A percentile compares a stretch with the other conserved stretches of the same genome.
Evolutionary conservation across 352 stramenopile genomes (phyloP).

Genomic region (Phytophthora quininea): DNA sequence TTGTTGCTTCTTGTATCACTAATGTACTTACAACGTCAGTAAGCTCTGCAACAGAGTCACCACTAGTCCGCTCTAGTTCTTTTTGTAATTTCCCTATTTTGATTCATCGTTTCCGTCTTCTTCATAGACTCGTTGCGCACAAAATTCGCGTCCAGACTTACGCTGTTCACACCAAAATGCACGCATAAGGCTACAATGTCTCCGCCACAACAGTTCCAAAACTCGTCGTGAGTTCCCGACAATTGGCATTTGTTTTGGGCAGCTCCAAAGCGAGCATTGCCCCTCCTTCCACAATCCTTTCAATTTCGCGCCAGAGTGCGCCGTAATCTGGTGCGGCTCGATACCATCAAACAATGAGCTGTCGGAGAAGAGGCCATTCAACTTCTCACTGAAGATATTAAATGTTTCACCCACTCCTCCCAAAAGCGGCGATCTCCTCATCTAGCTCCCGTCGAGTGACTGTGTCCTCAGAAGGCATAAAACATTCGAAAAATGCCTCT

Average conservation of each 20-base stretch:
- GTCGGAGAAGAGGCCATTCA: background rate
- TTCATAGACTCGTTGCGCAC: background rate
- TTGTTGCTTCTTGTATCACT: no score
- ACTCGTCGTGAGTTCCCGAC: background rate
- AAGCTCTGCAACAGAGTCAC: no score
- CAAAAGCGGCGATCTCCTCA: background rate
- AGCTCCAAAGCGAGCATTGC: background rate
- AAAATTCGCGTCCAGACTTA: background rate
- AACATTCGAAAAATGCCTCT: constrained; percentile 2
- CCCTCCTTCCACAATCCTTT: background rate
- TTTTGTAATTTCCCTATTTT: no score
- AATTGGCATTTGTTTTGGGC: background rate
- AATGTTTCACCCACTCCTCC: constrained; percentile 1
- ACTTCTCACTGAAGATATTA: constrained; percentile 2
- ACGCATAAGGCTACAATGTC: background rate
- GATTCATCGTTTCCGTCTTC: background rate
- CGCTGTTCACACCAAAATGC: constrained; percentile 1
- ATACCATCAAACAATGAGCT: background rate
- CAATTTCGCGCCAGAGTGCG: background rate
- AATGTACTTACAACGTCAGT: no score
- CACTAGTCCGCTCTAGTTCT: no score
- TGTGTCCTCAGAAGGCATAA: constrained; percentile 1
- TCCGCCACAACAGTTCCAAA: background rate
- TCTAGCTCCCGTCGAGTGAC: constrained; percentile 2
- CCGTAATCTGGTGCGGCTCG: background rate